A percentile compares a stretch with the other conserved stretches of the same genome.
phyloP scores from a whole-genome alignment of 257 asterid genomes.

The Thymus quinquecostatus region DNA sequence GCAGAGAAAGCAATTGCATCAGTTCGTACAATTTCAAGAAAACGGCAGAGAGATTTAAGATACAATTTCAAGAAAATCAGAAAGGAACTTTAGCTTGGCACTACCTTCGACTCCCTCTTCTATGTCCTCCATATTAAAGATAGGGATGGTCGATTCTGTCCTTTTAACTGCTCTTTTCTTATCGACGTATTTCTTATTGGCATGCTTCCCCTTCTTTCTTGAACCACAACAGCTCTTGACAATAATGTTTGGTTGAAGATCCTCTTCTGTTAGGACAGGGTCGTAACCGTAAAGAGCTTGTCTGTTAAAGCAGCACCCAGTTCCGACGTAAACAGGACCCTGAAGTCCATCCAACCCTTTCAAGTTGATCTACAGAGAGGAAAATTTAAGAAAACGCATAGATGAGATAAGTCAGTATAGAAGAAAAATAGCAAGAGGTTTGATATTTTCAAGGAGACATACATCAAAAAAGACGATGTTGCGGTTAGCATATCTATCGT shows the following conservation, averaged over 20 bases:
- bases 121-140: slow-evolving; percentile 76
- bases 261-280: slow-evolving; percentile 79
- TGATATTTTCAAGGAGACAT: slow-evolving; percentile 25
- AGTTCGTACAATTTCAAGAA: neutral
- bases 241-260: slow-evolving; percentile 75
- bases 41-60: neutral
- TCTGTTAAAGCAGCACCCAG: slow-evolving; percentile 93
- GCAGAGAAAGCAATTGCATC: slow-evolving; percentile 30
- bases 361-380: slow-evolving; percentile 71
- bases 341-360: slow-evolving; percentile 93
- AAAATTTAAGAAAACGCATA: slow-evolving; percentile 10
- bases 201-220: slow-evolving; percentile 64
- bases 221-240: slow-evolving; percentile 79
- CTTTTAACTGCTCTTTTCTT: slow-evolving; percentile 74
- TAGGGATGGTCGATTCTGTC: slow-evolving; percentile 83
- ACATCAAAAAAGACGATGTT: slow-evolving; percentile 72
- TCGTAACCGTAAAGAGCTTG: slow-evolving; percentile 91
- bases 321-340: slow-evolving; percentile 94
- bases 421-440: neutral
- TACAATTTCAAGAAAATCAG: neutral
- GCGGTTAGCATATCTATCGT: slow-evolving; percentile 80
- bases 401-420: neutral
- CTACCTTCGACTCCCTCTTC: slow-evolving; percentile 96
- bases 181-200: slow-evolving; percentile 70
- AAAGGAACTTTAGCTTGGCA: neutral